These are phyloP conservation scores for Alternaria ethzedia DNA, from an alignment of 2,329 filamentous ascomycete genomes.

Conservation along the genomic window DNA sequence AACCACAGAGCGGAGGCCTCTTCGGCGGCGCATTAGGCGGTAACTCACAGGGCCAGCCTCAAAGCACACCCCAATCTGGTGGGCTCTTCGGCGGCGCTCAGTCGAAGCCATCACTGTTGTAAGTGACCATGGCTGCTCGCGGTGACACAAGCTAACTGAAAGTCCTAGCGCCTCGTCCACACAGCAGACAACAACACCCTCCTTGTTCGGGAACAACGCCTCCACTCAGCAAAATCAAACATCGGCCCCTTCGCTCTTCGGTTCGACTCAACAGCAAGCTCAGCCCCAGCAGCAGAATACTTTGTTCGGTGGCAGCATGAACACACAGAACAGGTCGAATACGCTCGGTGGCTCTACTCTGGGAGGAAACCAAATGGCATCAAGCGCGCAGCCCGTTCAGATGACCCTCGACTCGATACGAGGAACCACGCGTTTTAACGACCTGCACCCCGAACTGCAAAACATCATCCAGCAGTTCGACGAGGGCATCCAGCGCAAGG, in stretches of 20 bases:
- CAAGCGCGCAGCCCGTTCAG: slow-evolving; percentile 36
- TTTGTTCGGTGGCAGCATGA: slow-evolving; percentile 44
- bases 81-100: slow-evolving; percentile 43
- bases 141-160: slow-evolving; percentile 35
- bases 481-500: slow-evolving; percentile 78
- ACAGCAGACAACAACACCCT: slow-evolving; percentile 38
- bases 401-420: slow-evolving; percentile 68
- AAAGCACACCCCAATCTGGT: slow-evolving; percentile 32
- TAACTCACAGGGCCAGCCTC: slow-evolving; percentile 32
- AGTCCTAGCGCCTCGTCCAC: slow-evolving; percentile 42
- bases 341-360: slow-evolving; percentile 33
- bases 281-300: slow-evolving; percentile 40
- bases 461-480: slow-evolving; percentile 80
- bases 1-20: slow-evolving; percentile 35
- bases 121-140: slow-evolving; percentile 23
- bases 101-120: slow-evolving; percentile 48
- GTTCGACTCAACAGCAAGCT: slow-evolving; percentile 32
- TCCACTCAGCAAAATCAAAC: slow-evolving; percentile 38
- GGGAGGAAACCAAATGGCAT: slow-evolving; percentile 35
- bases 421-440: slow-evolving; percentile 89
- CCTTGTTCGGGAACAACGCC: slow-evolving; percentile 40
- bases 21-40: slow-evolving; percentile 45
- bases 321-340: slow-evolving; percentile 36
- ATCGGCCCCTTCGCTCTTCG: slow-evolving; percentile 42
- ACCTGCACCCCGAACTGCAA: slow-evolving; percentile 82